phyloP scores from a whole-genome alignment of 2,329 filamentous ascomycete genomes.

The Hypoxylon rubiginosum region DNA sequence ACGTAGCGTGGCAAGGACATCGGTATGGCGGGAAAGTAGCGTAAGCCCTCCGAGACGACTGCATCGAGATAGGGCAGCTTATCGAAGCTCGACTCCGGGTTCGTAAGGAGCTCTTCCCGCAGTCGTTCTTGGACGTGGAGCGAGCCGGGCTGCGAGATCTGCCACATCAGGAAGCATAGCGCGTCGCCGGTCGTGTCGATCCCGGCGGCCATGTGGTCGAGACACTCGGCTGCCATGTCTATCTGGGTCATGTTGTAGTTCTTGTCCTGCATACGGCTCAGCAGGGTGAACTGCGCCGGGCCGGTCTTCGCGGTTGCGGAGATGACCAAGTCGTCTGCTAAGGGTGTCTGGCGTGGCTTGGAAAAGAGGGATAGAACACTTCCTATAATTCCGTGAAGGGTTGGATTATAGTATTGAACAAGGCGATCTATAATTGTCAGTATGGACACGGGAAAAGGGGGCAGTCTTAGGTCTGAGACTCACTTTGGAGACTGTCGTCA shows the following conservation, averaged over 20 bases:
- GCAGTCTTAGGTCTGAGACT: slow-evolving; percentile 45
- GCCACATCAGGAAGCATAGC: slow-evolving; percentile 78
- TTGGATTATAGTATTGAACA: slow-evolving; percentile 69
- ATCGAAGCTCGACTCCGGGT: slow-evolving; percentile 59
- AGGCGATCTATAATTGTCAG: slow-evolving; percentile 65
- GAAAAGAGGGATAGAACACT: slow-evolving; percentile 62
- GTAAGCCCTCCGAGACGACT: slow-evolving; percentile 71
- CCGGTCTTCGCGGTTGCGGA: slow-evolving; percentile 62
- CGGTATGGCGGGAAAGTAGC: slow-evolving; percentile 74
- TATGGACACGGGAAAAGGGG: not conserved
- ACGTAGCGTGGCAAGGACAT: slow-evolving; percentile 75
- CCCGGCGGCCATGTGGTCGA: slow-evolving; percentile 79
- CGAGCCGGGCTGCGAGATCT: slow-evolving; percentile 73
- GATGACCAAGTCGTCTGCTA: slow-evolving; percentile 71
- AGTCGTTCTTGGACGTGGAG: slow-evolving; percentile 65
- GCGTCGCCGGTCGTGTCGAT: slow-evolving; percentile 80
- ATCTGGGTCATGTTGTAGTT: slow-evolving; percentile 62
- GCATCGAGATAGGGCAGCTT: slow-evolving; percentile 72
- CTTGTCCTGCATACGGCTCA: slow-evolving; percentile 70
- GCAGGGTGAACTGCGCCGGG: slow-evolving; percentile 67
- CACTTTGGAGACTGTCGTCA: slow-evolving; percentile 76
- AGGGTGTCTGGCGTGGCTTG: slow-evolving; percentile 68
- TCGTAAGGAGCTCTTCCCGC: slow-evolving; percentile 63
- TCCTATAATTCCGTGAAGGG: slow-evolving; percentile 62
- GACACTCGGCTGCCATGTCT: slow-evolving; percentile 75